Evolutionary conservation across 225 moss, liverwort and hornwort genomes (phyloP), one percentile per base, ranked within the genome.

Genomic region (Bryoerythrophyllum caledonicum): DNA sequence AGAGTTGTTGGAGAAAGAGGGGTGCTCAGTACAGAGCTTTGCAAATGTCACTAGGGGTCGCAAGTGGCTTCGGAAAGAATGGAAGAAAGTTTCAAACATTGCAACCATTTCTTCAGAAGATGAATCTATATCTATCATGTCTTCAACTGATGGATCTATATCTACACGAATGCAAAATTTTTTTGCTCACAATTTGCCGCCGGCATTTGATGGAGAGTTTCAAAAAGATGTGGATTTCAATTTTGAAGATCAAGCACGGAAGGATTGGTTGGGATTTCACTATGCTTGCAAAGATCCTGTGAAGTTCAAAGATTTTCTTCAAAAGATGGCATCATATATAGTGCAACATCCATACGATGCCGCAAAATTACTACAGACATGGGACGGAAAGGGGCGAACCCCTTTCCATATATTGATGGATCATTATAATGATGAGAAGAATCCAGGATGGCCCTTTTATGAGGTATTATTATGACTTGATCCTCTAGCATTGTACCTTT

Each of bases 1-100:
- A 2, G 1, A 40, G 0, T 2, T 10, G 0, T 10, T 40, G 1
- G 1, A 40, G 2, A 40, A 2, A 10, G 10, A 2, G 2, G 0
- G 0, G 0, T 40, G 10, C 10, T 10, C 40, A 1, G 2, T 40
- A 40, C 10, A 2, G 10, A 40, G 40, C 40, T 40, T 40, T n/a
- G n/a, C n/a, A n/a, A n/a, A n/a, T n/a, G n/a, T n/a, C n/a, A n/a
- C n/a, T n/a, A n/a, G n/a, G n/a, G n/a, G n/a, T n/a, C n/a, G n/a
- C n/a, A n/a, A n/a, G n/a, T n/a, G n/a, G n/a, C n/a, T n/a, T n/a
- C n/a, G n/a, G n/a, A n/a, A n/a, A n/a, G n/a, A n/a, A n/a, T n/a
- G n/a, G n/a, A n/a, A n/a, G n/a, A n/a, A n/a, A n/a, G n/a, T n/a
- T n/a, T n/a, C n/a, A n/a, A n/a, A n/a, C n/a, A n/a, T n/a, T n/a